Base-by-base conservation (phyloP, 2,329 filamentous ascomycete genomes). In the Fonsecaea nubica region DNA sequence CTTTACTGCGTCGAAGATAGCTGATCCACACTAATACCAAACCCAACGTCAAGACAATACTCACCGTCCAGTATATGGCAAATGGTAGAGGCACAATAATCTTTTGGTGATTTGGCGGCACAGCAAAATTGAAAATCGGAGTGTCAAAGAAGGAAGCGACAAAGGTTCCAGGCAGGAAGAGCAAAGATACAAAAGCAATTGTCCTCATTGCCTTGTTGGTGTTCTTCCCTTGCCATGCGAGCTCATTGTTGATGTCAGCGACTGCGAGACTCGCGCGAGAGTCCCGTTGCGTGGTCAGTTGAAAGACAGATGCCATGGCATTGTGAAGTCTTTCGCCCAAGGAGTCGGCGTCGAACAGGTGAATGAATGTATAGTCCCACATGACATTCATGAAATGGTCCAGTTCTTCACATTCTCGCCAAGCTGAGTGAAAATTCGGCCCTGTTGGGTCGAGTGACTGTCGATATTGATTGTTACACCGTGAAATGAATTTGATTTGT, bases 101-200 rank as follows among this genome's bases (percentile, higher is more conserved):
- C 35, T 54, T 25, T 7, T 61, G 25, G 4, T 58, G 45, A 4
- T 42, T 6, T 7, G 38, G 4, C 2, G 64, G 54, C 9, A 61
- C 30, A 1, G 42, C 45, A 38, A 64, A 71, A 40, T 71, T 62
- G 62, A 71, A 71, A 12, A 71, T 71, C 6, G 69, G 68, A n/a
- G 69, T 69, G 18, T 68, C 65, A 48, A 70, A 70, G 48, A 72
- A 66, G 3, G 63, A 67, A 21, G 69, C 68, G 25, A 72, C 64
- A 58, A 72, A 70, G 0, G 69, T 72, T 3, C 63, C 64, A 1
- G 69, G 69, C 8, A 72, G 56, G 40, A 72, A 72, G 10, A 72
- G 30, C 30, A 72, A 58, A 0, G 52, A 59, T 1, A 67, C 67
- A 10, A 71, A 67, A 15, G 69, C 69, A 45, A 71, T 68, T 4